phyloP scores from a whole-genome alignment of 495 filamentous ascomycete species.

The Gamarada debralockiae region DNA sequence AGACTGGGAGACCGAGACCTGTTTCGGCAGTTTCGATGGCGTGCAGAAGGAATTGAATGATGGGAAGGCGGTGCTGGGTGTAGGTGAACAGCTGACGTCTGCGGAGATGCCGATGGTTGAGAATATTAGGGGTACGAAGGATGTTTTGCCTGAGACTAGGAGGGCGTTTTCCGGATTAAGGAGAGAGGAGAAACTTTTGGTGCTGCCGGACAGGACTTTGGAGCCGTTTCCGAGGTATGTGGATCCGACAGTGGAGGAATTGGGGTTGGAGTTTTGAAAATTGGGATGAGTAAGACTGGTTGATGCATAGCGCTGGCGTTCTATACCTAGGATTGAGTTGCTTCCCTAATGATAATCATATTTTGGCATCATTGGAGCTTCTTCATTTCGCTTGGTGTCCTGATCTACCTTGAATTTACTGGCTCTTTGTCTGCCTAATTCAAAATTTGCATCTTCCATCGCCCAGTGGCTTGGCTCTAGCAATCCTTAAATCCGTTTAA shows the following conservation, averaged over 20 bases:
- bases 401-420: too few species aligned
- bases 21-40: constrained; percentile 4
- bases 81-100: constrained; percentile 10
- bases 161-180: neutral
- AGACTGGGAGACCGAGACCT: constrained; percentile 12
- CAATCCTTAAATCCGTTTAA: too few species aligned
- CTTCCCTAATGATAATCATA: constrained; percentile 1
- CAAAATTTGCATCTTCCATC: too few species aligned
- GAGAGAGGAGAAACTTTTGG: neutral
- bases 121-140: constrained; percentile 5
- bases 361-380: too few species aligned
- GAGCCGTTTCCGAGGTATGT: constrained; percentile 9
- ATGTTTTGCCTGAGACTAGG: constrained; percentile 2
- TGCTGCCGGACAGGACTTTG: constrained; percentile 1
- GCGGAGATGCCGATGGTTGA: neutral
- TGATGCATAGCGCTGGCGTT: constrained; percentile 20
- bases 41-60: neutral
- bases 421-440: too few species aligned
- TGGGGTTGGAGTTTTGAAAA: constrained; percentile 1
- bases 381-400: too few species aligned
- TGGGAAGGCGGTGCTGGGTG: constrained; percentile 9
- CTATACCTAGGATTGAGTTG: constrained; percentile 11
- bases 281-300: neutral
- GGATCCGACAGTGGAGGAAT: constrained; percentile 1
- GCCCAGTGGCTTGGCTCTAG: too few species aligned